Evolutionary conservation across 176 grass and related monocot species (phyloP).

Genomic region (Musa schizocarpa): DNA sequence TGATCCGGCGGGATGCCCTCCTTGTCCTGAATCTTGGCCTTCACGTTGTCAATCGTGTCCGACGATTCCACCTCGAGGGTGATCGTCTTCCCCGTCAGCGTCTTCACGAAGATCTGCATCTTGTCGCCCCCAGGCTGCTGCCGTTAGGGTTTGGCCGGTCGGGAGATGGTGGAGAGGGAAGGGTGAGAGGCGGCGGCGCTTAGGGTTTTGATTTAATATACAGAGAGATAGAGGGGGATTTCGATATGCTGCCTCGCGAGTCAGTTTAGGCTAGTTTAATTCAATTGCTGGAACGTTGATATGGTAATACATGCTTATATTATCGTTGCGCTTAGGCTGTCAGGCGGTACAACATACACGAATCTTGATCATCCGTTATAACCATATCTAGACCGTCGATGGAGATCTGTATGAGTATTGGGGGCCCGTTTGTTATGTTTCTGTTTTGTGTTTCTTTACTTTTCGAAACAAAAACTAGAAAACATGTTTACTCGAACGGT

Average conservation of each 20-base stretch:
- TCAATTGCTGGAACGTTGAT: no score
- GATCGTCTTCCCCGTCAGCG: constrained; percentile 12
- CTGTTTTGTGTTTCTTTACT: no score
- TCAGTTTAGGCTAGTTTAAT: background rate
- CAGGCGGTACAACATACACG: no score
- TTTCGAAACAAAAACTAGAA: no score
- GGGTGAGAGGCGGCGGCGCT: background rate
- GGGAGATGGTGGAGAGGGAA: background rate
- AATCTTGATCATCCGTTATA: no score
- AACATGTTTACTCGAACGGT: no score
- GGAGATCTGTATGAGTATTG: no score
- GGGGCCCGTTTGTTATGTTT: no score
- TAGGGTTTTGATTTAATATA: background rate
- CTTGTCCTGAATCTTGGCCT: constrained; percentile 21
- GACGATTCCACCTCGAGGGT: constrained; percentile 18
- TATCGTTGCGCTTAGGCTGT: no score
- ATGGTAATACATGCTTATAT: no score
- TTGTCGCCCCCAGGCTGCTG: background rate
- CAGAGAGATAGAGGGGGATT: background rate
- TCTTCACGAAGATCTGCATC: constrained; percentile 23
- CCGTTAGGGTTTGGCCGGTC: background rate
- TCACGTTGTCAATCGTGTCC: constrained; percentile 18
- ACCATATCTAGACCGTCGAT: no score
- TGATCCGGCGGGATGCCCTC: constrained; percentile 18
- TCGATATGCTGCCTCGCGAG: background rate